A percentile compares a stretch with the other conserved stretches of the same genome.
phyloP scores from a whole-genome alignment of 2,329 filamentous ascomycete genomes.

The Nothophoma quercina region DNA sequence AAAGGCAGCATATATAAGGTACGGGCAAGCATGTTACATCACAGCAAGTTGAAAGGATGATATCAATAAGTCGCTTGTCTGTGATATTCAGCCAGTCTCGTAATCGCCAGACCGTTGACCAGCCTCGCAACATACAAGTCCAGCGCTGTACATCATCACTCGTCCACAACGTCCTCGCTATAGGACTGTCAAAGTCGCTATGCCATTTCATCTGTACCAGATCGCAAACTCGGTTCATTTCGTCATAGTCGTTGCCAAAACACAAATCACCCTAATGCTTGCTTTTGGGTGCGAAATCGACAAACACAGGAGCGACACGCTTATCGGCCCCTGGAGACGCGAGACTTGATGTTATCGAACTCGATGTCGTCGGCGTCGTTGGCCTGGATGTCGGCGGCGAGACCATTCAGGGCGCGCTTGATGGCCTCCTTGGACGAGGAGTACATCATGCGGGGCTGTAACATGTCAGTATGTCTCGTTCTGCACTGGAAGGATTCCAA shows the following conservation, averaged over 20 bases:
- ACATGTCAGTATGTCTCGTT: slow-evolving; percentile 18
- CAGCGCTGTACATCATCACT: slow-evolving; percentile 17
- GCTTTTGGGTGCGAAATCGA: slow-evolving; percentile 31
- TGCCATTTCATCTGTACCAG: slow-evolving; percentile 23
- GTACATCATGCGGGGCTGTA: slow-evolving; percentile 86
- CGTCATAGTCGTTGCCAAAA: slow-evolving; percentile 27
- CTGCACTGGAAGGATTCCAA: neutral
- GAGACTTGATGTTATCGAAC: slow-evolving; percentile 70
- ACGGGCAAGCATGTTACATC: slow-evolving; percentile 12
- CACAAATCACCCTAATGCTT: slow-evolving; percentile 23
- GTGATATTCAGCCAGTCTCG: slow-evolving; percentile 33
- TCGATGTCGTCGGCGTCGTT: slow-evolving; percentile 86
- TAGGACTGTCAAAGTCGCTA: slow-evolving; percentile 7
- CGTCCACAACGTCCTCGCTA: neutral
- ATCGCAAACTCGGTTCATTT: slow-evolving; percentile 28
- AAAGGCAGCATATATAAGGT: too few relatives aligned
- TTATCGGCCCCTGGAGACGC: slow-evolving; percentile 61
- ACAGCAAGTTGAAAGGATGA: slow-evolving; percentile 13
- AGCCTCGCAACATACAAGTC: slow-evolving; percentile 24
- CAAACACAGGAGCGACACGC: slow-evolving; percentile 17
- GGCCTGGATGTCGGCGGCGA: slow-evolving; percentile 81
- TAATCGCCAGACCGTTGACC: slow-evolving; percentile 22
- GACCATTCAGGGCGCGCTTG: slow-evolving; percentile 78
- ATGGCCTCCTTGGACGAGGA: slow-evolving; percentile 87
- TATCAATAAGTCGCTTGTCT: slow-evolving; percentile 28